Evolutionary conservation across 805 yeast species (phyloP), one percentile per base, ranked within the genome.

Genomic region (Spathaspora arborariae): DNA sequence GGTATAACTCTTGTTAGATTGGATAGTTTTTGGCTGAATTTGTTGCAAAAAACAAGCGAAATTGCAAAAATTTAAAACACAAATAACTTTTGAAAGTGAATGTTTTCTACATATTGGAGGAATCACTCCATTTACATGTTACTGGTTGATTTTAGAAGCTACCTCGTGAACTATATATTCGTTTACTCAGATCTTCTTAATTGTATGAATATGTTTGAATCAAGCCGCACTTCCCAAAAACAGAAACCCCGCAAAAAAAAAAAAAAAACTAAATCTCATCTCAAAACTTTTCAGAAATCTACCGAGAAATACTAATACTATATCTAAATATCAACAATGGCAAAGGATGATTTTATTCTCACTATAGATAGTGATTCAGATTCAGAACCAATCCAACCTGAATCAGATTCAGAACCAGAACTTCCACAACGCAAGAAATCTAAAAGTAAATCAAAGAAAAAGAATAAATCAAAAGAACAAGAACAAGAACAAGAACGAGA

Each of bases 321-420:
- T 30, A 13, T n/a, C n/a, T n/a, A 13, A 30, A 30, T 7, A 30
- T 13, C 15, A 11, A 46, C 24, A 18, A 45, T 45, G 46, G 35
- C 37, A 4, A 56, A 60, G 30, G 62, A 59, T 13, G 91, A 84
- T 55, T 82, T 86, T 56, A 80, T 87, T 24, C 78, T 81, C 49
- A 88, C 96, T 0, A 85, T 88, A 45, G 92, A 86, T 55, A 81
- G 87, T 55, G 96, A 86, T 56, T 82, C 83, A 11, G 91, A 84
- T 45, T 51, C 39, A 10, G 76, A 76, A 27, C 49, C 20, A 16
- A 20, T 37, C 18, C 40, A 20, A n/a, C 61, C 76, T 51, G 83
- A 78, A 50, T 65, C 64, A 9, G 20, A 16, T 19, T 30, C 35
- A 3, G 35, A 30, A 30, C 35, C 16, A 13, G 35, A 30, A 78